These are phyloP conservation scores for Puccinellia tenuiflora DNA, from an alignment of 176 grass and related monocot genomes.

Conservation along the genomic window DNA sequence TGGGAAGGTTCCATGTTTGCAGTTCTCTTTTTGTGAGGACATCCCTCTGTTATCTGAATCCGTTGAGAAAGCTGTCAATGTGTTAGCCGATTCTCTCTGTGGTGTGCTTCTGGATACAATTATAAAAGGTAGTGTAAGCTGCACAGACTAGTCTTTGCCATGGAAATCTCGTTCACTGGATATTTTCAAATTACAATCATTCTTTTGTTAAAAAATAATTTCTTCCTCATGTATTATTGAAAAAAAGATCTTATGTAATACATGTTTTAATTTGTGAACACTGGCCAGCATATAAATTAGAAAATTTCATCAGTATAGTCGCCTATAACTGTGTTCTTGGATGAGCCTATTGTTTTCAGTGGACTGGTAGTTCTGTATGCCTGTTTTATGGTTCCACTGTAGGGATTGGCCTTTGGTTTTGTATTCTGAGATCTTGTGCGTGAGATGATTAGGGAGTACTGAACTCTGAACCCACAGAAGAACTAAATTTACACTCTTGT, in stretches of 20 bases:
- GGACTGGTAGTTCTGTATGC: neutral
- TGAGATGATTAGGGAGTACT: neutral
- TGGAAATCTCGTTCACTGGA: neutral
- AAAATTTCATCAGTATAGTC: neutral
- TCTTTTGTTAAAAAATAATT: neutral
- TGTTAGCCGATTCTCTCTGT: constrained; percentile 63
- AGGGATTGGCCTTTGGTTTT: neutral
- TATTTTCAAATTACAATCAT: neutral
- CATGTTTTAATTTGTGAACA: constrained; percentile 11
- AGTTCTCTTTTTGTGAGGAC: constrained; percentile 58
- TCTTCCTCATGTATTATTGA: neutral
- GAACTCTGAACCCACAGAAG: neutral
- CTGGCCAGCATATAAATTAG: neutral
- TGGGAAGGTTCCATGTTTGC: constrained; percentile 51
- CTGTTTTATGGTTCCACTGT: neutral
- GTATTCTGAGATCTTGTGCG: neutral
- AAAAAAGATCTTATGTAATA: neutral
- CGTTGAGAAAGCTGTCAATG: constrained; percentile 64
- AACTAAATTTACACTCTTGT: neutral
- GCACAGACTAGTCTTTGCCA: neutral
- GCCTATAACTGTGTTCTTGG: neutral
- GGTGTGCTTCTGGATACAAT: constrained; percentile 84
- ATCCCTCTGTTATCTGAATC: constrained; percentile 52
- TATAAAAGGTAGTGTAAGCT: constrained; percentile 67
- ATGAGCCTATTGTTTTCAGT: constrained; percentile 7